These are phyloP conservation scores for Grifola frondosa DNA, from an alignment of 1,284 basidiomycete genomes.

Conservation along the genomic window DNA sequence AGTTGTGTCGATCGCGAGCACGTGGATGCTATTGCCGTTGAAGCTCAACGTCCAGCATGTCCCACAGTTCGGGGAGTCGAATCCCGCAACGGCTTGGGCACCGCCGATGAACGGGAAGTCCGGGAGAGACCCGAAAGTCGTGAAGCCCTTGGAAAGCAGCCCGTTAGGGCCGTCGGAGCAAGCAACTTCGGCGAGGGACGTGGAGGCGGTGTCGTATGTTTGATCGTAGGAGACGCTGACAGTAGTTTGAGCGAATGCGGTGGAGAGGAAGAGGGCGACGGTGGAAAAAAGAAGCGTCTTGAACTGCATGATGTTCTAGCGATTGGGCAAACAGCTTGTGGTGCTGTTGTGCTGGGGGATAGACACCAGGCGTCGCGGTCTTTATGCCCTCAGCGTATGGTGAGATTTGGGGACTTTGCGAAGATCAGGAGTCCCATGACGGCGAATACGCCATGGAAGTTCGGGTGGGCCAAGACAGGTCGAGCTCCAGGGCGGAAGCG, in stretches of 20 bases:
- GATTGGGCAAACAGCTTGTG: too few species aligned
- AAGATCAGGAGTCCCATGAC: too few species aligned
- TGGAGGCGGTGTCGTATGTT: conserved; percentile 40
- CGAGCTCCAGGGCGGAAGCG: too few species aligned
- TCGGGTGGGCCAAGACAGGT: too few species aligned
- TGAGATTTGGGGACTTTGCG: too few species aligned
- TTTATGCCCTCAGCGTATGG: too few species aligned
- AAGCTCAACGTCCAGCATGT: conserved; percentile 47
- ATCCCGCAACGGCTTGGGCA: conserved; percentile 39
- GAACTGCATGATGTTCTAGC: conserved; percentile 29
- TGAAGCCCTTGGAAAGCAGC: conserved; percentile 43
- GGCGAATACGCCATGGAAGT: too few species aligned
- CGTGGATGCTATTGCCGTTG: conserved; percentile 36
- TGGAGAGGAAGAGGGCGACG: conserved; percentile 22
- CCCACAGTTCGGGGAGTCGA: conserved; percentile 43
- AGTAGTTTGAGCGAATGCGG: conserved; percentile 18
- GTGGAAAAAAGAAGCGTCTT: conserved; percentile 22
- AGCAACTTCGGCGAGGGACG: conserved; percentile 38
- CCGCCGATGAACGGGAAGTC: conserved; percentile 53
- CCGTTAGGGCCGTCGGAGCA: conserved; percentile 51
- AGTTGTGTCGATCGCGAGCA: conserved; percentile 43
- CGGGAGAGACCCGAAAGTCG: conserved; percentile 47
- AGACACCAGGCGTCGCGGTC: too few species aligned
- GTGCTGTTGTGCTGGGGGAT: too few species aligned
- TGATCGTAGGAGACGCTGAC: conserved; percentile 40